Conservation (phyloP, 176 grass and related monocot species). For the Oryza meyeriana region DNA sequence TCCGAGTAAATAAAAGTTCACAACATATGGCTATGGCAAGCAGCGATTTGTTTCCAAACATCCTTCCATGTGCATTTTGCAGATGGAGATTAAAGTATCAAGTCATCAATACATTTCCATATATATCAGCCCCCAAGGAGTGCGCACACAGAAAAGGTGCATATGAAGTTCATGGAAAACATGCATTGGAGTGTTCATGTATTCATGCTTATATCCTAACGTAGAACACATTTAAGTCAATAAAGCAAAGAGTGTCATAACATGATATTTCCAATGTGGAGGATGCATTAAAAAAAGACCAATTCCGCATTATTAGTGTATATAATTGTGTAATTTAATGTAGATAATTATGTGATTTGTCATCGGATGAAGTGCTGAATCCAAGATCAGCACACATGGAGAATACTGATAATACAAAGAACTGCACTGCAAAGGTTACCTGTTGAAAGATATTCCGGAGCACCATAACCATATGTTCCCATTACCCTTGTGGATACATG, state of each 20-base stretch:
- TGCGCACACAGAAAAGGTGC: background rate
- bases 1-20: background rate
- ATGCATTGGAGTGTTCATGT: background rate
- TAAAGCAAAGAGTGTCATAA: background rate
- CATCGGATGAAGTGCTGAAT: background rate
- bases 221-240: background rate
- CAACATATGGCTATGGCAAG: background rate
- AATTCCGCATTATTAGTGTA: background rate
- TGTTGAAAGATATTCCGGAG: conserved; percentile 94
- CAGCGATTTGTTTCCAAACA: background rate
- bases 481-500: conserved; percentile 91
- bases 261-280: conserved; percentile 5
- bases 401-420: conserved; percentile 6
- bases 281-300: background rate
- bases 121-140: too few species aligned
- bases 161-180: background rate
- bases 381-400: background rate
- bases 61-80: background rate
- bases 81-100: background rate
- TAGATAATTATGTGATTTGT: background rate
- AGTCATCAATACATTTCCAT: background rate
- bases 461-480: conserved; percentile 89
- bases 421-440: conserved; percentile 46
- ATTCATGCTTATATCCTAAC: too few species aligned
- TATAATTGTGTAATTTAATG: background rate